Conservation (phyloP, 192 early-diverging fungal genomes). For the Spizellomyces punctatus region DNA sequence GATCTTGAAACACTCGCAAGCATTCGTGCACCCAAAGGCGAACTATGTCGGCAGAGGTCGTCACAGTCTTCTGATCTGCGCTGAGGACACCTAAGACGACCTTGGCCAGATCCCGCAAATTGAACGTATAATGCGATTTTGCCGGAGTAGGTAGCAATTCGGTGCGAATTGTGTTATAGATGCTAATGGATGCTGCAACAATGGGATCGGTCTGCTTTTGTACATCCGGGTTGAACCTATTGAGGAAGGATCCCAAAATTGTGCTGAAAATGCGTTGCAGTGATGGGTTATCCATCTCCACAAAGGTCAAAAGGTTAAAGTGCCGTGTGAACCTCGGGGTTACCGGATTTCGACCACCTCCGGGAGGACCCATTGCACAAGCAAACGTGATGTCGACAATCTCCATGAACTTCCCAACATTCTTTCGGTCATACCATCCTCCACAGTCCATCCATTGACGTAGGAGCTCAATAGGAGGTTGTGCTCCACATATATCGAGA, state of each 20-base stretch:
- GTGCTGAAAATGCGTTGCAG: conserved; percentile 58
- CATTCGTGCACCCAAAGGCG: conserved; percentile 65
- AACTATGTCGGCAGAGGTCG: conserved; percentile 52
- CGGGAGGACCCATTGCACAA: conserved; percentile 64
- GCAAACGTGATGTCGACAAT: conserved; percentile 62
- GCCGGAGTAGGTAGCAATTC: conserved; percentile 63
- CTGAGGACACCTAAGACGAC: conserved; percentile 59
- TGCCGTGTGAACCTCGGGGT: conserved; percentile 56
- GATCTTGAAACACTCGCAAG: conserved; percentile 62
- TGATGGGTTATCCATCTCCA: conserved; percentile 60
- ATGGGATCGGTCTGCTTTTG: conserved; percentile 45
- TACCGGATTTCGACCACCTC: conserved; percentile 63
- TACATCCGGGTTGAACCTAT: conserved; percentile 56
- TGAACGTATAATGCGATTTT: conserved; percentile 70
- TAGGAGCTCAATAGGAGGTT: conserved; percentile 64
- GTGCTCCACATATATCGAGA: conserved; percentile 62
- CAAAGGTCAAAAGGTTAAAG: conserved; percentile 61
- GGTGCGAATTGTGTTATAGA: conserved; percentile 60
- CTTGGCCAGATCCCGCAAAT: conserved; percentile 63
- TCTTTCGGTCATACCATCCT: conserved; percentile 65
- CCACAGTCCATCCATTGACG: conserved; percentile 67
- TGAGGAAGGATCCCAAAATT: conserved; percentile 55
- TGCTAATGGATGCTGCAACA: conserved; percentile 53
- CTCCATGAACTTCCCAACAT: conserved; percentile 64
- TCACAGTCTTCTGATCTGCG: conserved; percentile 53